Evolutionary conservation across 305 asterid species (phyloP).

Genomic region (Fraxinus xanthoxyloides): DNA sequence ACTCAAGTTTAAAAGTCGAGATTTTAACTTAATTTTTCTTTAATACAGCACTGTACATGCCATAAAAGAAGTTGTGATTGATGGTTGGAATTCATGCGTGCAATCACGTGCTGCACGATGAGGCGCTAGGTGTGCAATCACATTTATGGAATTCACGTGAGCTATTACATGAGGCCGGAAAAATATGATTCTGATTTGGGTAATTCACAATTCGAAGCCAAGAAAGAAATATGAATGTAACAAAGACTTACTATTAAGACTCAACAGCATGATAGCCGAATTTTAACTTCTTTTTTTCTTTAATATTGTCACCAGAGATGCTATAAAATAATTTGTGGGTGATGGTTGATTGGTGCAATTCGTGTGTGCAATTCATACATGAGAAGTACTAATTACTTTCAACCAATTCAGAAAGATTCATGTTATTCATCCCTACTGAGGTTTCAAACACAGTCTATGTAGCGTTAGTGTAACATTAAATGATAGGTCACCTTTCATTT

Average conservation of each 20-base stretch:
- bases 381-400: not conserved
- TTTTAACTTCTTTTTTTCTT: too few species aligned
- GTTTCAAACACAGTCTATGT: too few species aligned
- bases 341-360: not conserved
- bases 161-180: not conserved
- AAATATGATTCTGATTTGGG: not conserved
- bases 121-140: not conserved
- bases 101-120: not conserved
- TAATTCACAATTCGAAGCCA: constrained; percentile 21
- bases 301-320: not conserved
- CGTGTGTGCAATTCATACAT: not conserved
- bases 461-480: too few species aligned
- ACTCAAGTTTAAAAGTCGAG: not conserved
- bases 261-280: not conserved
- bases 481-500: too few species aligned
- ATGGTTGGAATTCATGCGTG: not conserved
- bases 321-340: not conserved
- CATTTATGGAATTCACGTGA: not conserved
- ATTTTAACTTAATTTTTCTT: too few species aligned
- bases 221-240: not conserved
- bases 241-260: not conserved
- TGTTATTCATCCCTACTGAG: too few species aligned
- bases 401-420: not conserved
- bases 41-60: not conserved
- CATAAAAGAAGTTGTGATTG: not conserved